A percentile compares a stretch with the other conserved stretches of the same genome.
Evolutionary conservation across 768 basidiomycete species (phyloP).

Genomic region (Xerocomellus dryophilus): DNA sequence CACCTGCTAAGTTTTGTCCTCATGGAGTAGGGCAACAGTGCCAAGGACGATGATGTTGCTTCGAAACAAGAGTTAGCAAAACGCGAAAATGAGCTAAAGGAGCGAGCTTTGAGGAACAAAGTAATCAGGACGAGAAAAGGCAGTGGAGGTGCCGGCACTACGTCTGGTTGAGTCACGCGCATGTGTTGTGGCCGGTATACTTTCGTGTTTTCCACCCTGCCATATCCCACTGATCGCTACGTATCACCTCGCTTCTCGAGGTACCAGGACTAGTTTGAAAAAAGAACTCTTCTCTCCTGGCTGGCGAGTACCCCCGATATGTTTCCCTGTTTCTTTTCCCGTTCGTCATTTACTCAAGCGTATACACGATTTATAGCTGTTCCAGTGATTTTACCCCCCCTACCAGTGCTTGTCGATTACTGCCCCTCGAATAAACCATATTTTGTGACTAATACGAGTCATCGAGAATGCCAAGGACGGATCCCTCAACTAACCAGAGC

Average conservation of each 20-base stretch:
- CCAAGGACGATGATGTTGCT: slow-evolving; percentile 2
- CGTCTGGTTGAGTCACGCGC: slow-evolving; percentile 20
- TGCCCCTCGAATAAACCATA: slow-evolving; percentile 17
- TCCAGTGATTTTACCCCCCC: slow-evolving; percentile 8
- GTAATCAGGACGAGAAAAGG: slow-evolving; percentile 69
- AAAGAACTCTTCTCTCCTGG: slow-evolving; percentile 19
- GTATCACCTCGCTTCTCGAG: slow-evolving; percentile 20
- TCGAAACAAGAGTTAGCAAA: slow-evolving; percentile 52
- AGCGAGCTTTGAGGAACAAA: slow-evolving; percentile 78
- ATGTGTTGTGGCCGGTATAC: slow-evolving; percentile 19
- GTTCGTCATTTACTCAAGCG: slow-evolving; percentile 21
- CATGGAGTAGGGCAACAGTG: slow-evolving; percentile 22
- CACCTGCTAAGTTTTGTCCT: slow-evolving; percentile 7
- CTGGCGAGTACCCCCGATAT: slow-evolving; percentile 21
- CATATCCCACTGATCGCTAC: slow-evolving; percentile 23
- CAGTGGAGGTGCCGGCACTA: slow-evolving; percentile 23
- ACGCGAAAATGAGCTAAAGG: slow-evolving; percentile 78
- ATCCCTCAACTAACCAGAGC: slow-evolving; percentile 1
- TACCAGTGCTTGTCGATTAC: slow-evolving; percentile 21
- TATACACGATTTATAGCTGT: slow-evolving; percentile 20
- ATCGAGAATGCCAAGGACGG: not conserved
- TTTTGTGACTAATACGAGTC: slow-evolving; percentile 10
- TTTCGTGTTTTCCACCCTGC: slow-evolving; percentile 13
- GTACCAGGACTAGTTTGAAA: slow-evolving; percentile 24
- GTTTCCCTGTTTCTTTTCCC: slow-evolving; percentile 7